Evolutionary conservation across 2,329 filamentous ascomycete genomes (phyloP).

Genomic region (Penicillium sp.): DNA sequence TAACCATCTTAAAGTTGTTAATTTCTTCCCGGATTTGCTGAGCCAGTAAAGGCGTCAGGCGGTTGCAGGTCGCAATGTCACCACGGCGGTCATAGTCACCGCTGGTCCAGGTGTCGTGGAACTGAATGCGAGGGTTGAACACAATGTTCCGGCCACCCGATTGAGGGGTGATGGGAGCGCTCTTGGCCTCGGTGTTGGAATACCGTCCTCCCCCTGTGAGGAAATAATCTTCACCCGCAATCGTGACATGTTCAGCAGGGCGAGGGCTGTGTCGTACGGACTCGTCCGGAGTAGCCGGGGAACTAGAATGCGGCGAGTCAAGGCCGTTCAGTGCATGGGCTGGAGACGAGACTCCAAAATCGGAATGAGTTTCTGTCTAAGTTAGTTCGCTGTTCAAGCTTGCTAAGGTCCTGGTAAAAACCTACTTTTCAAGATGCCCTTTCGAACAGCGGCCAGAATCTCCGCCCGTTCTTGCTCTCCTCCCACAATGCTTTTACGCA

Average conservation of each 20-base stretch:
- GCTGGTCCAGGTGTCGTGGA: slow-evolving; percentile 93
- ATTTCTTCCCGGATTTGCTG: slow-evolving; percentile 99
- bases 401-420: slow-evolving; percentile 10
- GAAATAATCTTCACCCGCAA: slow-evolving; percentile 86
- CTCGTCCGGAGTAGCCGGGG: slow-evolving; percentile 84
- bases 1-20: slow-evolving; percentile 98
- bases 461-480: slow-evolving; percentile 87
- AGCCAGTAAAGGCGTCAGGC: slow-evolving; percentile 89
- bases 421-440: slow-evolving; percentile 90
- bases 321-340: slow-evolving; percentile 58
- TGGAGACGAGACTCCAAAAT: slow-evolving; percentile 64
- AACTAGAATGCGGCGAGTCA: slow-evolving; percentile 77
- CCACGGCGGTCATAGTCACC: slow-evolving; percentile 94
- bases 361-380: slow-evolving; percentile 43
- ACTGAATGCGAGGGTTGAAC: slow-evolving; percentile 90
- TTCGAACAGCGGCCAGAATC: slow-evolving; percentile 83
- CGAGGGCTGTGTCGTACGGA: slow-evolving; percentile 55
- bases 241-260: slow-evolving; percentile 63
- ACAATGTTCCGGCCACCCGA: slow-evolving; percentile 49
- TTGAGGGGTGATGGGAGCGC: slow-evolving; percentile 71
- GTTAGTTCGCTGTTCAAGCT: neutral
- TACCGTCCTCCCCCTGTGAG: slow-evolving; percentile 64
- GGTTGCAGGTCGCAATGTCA: slow-evolving; percentile 96
- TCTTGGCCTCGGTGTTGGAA: slow-evolving; percentile 65
- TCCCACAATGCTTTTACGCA: slow-evolving; percentile 83